Evolutionary conservation across 768 basidiomycete species (phyloP), one percentile per base, ranked within the genome.

Genomic region (Trametes villosa): DNA sequence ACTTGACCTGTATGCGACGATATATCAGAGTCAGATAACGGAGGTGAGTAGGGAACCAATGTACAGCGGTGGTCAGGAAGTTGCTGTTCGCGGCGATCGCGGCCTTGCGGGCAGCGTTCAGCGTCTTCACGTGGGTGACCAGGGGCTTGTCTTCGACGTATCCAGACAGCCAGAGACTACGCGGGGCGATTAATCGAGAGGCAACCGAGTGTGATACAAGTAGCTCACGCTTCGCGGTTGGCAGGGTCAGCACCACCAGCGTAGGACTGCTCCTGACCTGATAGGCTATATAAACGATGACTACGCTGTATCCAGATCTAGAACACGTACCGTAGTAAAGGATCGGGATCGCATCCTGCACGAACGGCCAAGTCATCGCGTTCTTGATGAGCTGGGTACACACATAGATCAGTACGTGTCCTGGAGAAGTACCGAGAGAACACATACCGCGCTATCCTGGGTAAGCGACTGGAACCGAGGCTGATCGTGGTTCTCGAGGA

Each of bases 161-260:
- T 27, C 76, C 80, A 4, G 84, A 80, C 8, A 80, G 75, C 88
- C 88, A 89, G 27, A 88, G 77, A 9, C 86, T 86, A 47, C 3
- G 51, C 15, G 17, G 9, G 9, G 29, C 27, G 11, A 13, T 5
- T 24, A n/a, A 38, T 62, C 27, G 17, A 29, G 17, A 8, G 12
- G n/a, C 12, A 31, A 53, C 22, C 31, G 49, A 22, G 17, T 27
- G 34, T 13, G n/a, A n/a, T n/a, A n/a, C n/a, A 13, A 9, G 27
- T 42, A 20, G 5, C 74, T 50, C 57, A 81, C 80, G 83, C 78
- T 67, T 84, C 83, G 60, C 82, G 83, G 68, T 84, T 84, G 20
- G 66, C 70, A 0, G 83, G 83, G 47, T 76, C 74, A 26, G 70
- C 54, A 9, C 77, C 79, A 12, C 83, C 83, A 36, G 72, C 68